These are phyloP conservation scores for Vaccinium macrocarpon DNA, from an alignment of 148 eudicot genomes.

Conservation along the genomic window DNA sequence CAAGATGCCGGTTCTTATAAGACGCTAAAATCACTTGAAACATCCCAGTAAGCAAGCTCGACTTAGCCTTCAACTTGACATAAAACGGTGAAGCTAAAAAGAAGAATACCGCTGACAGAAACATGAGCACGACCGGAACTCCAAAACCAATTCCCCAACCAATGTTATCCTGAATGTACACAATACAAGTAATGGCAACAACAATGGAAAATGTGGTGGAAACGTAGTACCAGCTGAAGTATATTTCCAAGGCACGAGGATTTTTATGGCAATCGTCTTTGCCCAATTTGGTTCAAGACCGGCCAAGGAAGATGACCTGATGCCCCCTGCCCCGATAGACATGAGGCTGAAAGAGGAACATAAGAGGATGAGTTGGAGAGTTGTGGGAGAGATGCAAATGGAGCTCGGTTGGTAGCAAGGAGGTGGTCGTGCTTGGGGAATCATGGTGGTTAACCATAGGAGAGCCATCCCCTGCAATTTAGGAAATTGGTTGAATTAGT, in stretches of 20 bases:
- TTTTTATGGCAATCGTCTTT: background rate
- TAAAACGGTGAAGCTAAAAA: constrained; percentile 57
- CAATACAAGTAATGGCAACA: constrained; percentile 41
- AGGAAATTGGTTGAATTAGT: constrained; percentile 3
- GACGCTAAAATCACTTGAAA: constrained; percentile 47
- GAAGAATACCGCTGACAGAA: constrained; percentile 40
- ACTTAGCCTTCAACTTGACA: constrained; percentile 36
- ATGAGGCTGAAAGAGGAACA: constrained; percentile 40
- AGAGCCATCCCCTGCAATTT: constrained; percentile 43
- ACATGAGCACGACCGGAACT: constrained; percentile 50
- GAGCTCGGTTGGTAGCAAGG: constrained; percentile 28
- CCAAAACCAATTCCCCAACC: constrained; percentile 76
- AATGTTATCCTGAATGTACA: constrained; percentile 58
- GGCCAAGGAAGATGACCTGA: constrained; percentile 51
- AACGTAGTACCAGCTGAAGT: constrained; percentile 54
- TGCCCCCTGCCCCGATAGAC: constrained; percentile 54
- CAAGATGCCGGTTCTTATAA: constrained; percentile 35
- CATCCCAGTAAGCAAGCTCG: constrained; percentile 41
- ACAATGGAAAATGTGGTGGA: constrained; percentile 30
- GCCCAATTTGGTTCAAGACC: too few relatives aligned
- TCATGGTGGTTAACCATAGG: constrained; percentile 44
- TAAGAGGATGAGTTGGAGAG: constrained; percentile 29
- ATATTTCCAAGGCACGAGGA: constrained; percentile 32
- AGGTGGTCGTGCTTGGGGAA: constrained; percentile 44
- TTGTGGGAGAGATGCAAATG: constrained; percentile 23